phyloP scores from a whole-genome alignment of 192 early-diverging fungal species.

The Coemansia sp. region DNA sequence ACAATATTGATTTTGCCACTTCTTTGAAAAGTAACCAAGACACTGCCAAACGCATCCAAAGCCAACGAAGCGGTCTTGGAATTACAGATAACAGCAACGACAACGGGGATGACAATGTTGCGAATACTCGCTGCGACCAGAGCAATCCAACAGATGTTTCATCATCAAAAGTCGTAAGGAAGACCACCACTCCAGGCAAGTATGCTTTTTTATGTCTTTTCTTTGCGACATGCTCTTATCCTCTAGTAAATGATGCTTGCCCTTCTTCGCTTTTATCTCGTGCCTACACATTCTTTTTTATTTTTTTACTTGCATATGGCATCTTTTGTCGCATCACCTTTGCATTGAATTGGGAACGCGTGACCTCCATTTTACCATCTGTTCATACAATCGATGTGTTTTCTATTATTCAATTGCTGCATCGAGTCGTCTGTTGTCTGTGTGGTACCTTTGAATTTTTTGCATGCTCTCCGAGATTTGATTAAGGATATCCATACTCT shows the following conservation, averaged over 20 bases:
- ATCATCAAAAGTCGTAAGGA: neutral
- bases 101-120: neutral
- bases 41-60: neutral
- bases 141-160: neutral
- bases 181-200: neutral
- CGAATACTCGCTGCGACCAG: neutral
- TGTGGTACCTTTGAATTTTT: neutral
- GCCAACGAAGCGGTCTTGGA: conserved; percentile 10
- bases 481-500: neutral
- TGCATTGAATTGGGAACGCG: conserved; percentile 2
- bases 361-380: conserved; percentile 3
- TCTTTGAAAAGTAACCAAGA: neutral
- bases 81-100: conserved; percentile 13
- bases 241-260: neutral
- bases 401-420: neutral
- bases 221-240: neutral
- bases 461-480: neutral
- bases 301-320: neutral
- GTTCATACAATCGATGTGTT: neutral
- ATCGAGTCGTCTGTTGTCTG: neutral
- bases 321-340: neutral
- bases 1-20: neutral
- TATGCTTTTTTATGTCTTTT: neutral
- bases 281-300: conserved; percentile 1
- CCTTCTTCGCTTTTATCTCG: neutral